Conservation (phyloP, 805 yeast genomes). For the Candida parachauliodes region DNA sequence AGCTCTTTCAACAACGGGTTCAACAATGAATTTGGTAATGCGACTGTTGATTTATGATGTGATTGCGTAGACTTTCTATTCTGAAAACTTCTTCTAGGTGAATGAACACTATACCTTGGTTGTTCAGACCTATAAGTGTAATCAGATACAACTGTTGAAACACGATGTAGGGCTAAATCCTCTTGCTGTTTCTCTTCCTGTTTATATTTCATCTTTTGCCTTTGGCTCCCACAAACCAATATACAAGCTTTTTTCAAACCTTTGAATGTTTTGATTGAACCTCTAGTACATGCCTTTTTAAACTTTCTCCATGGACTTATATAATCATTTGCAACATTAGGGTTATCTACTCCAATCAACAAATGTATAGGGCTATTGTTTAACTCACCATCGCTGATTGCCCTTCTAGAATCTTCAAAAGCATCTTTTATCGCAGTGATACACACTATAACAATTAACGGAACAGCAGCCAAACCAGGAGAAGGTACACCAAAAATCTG, state of each 20-base stretch:
- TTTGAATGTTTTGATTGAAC: slow-evolving; percentile 12
- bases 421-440: slow-evolving; percentile 77
- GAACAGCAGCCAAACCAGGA: slow-evolving; percentile 77
- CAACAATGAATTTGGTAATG: slow-evolving; percentile 17
- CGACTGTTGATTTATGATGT: slow-evolving; percentile 10
- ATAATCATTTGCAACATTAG: slow-evolving; percentile 51
- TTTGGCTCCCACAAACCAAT: slow-evolving; percentile 22
- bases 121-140: slow-evolving; percentile 14
- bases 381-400: slow-evolving; percentile 59
- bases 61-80: slow-evolving; percentile 10
- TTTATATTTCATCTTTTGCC: slow-evolving; percentile 21
- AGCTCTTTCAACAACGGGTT: slow-evolving; percentile 16
- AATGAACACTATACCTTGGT: slow-evolving; percentile 6
- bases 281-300: slow-evolving; percentile 53
- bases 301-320: slow-evolving; percentile 65
- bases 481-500: slow-evolving; percentile 68
- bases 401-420: slow-evolving; percentile 70
- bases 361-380: slow-evolving; percentile 63
- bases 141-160: slow-evolving; percentile 37
- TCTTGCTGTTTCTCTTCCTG: slow-evolving; percentile 23
- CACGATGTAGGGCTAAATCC: slow-evolving; percentile 29
- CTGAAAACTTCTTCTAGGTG: slow-evolving; percentile 5
- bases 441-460: slow-evolving; percentile 72
- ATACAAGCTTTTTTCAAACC: slow-evolving; percentile 21
- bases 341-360: slow-evolving; percentile 51